Evolutionary conservation across 805 yeast genomes (phyloP).

Genomic region (Wickerhamiella brachini): DNA sequence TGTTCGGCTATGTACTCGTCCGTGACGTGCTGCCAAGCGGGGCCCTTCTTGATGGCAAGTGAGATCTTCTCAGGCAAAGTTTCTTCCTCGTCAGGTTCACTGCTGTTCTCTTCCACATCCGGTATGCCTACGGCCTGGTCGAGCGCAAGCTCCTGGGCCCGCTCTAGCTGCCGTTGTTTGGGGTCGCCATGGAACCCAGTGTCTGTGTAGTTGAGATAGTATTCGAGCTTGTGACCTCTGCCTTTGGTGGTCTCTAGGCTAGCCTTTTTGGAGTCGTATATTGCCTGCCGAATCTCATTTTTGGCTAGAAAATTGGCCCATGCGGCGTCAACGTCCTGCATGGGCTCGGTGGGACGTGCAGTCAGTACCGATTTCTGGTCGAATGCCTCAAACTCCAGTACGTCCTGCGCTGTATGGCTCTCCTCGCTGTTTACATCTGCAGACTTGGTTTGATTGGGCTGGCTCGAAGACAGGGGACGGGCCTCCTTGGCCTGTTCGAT

Average conservation of each 20-base stretch:
- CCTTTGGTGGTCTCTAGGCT: not conserved
- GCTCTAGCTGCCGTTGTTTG: not conserved
- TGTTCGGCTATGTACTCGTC: constrained; percentile 11
- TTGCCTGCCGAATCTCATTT: not conserved
- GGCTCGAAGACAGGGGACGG: not conserved
- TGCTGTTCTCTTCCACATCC: not conserved
- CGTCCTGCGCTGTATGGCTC: not conserved
- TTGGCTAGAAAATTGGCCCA: not conserved
- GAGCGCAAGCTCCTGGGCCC: constrained; percentile 1
- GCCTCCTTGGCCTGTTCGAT: not conserved
- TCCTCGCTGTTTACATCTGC: not conserved
- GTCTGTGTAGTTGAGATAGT: not conserved
- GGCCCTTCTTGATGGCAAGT: constrained; percentile 8
- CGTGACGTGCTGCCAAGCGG: constrained; percentile 17
- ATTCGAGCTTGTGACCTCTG: not conserved
- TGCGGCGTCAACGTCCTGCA: not conserved
- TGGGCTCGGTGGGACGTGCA: not conserved
- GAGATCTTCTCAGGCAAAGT: constrained; percentile 6
- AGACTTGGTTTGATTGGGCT: no score
- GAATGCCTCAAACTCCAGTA: not conserved
- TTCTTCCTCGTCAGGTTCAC: not conserved
- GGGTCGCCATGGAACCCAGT: not conserved
- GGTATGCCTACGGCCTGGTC: constrained; percentile 6
- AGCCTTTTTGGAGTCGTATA: not conserved
- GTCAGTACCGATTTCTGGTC: not conserved